phyloP scores from a whole-genome alignment of 1,284 basidiomycete genomes.

The Crocinoboletus sp. region DNA sequence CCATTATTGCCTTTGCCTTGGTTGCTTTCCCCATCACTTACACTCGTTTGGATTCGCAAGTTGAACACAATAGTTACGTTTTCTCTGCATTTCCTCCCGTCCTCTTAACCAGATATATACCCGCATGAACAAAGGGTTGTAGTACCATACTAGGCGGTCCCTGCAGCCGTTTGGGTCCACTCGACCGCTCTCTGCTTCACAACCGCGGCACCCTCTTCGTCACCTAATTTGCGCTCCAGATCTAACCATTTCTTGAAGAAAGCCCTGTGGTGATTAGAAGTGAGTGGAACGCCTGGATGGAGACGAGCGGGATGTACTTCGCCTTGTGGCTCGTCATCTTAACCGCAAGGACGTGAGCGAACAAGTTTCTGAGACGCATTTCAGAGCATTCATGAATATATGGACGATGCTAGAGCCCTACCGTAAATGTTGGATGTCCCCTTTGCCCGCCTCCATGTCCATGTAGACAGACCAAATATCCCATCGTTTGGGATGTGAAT shows the following conservation, averaged over 20 bases:
- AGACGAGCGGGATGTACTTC: constrained; percentile 54
- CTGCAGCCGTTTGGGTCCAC: constrained; percentile 67
- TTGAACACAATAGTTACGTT: constrained; percentile 34
- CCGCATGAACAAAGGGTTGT: constrained; percentile 27
- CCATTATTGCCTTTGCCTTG: constrained; percentile 41
- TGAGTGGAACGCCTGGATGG: constrained; percentile 4
- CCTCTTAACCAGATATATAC: constrained; percentile 32
- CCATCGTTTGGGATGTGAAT: constrained; percentile 90
- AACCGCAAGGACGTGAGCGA: constrained; percentile 75
- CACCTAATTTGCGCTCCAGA: constrained; percentile 83
- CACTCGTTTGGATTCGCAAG: constrained; percentile 51
- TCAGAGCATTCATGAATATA: constrained; percentile 8
- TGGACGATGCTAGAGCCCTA: constrained; percentile 30
- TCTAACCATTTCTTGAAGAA: constrained; percentile 99
- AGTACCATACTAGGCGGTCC: constrained; percentile 30
- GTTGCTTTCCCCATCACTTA: constrained; percentile 36
- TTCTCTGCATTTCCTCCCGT: constrained; percentile 11
- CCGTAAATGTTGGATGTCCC: constrained; percentile 75
- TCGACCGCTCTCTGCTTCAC: constrained; percentile 90
- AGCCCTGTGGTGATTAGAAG: constrained; percentile 43
- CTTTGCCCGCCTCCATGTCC: constrained; percentile 86
- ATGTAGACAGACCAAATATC: constrained; percentile 98
- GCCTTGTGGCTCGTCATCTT: constrained; percentile 96
- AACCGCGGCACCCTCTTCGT: constrained; percentile 72
- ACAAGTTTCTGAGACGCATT: constrained; percentile 58